Percentiles rank a stretch among this genome's conserved stretches.
Conservation (phyloP, 768 basidiomycete species). For the Crucibulum laeve region DNA sequence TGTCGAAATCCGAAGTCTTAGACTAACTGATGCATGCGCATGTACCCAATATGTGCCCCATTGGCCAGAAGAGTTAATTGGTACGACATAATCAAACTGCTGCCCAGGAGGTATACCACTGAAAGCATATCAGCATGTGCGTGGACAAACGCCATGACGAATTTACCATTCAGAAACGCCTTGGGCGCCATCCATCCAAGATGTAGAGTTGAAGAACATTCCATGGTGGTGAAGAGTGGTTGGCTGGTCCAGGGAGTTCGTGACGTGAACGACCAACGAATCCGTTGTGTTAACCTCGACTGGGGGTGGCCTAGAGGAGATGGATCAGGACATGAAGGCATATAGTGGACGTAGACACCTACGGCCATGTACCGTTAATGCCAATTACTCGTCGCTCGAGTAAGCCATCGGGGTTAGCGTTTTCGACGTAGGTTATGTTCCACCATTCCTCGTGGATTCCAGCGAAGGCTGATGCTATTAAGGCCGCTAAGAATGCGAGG, state of each 20-base stretch:
- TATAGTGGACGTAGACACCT: constrained; percentile 20
- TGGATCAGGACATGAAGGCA: constrained; percentile 3
- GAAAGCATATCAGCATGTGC: background rate
- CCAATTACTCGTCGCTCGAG: constrained; percentile 75
- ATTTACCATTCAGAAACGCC: constrained; percentile 79
- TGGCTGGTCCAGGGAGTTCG: constrained; percentile 63
- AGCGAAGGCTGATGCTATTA: constrained; percentile 44
- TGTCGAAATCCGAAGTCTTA: background rate
- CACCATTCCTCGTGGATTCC: constrained; percentile 78
- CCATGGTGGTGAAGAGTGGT: constrained; percentile 89
- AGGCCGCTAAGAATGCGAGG: constrained; percentile 24
- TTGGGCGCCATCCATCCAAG: constrained; percentile 88
- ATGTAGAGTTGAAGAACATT: constrained; percentile 86
- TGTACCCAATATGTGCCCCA: constrained; percentile 85
- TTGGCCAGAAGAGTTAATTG: constrained; percentile 63
- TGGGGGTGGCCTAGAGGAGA: constrained; percentile 65
- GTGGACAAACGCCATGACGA: background rate
- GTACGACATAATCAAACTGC: constrained; percentile 71
- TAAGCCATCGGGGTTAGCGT: constrained; percentile 83
- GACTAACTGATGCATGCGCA: constrained; percentile 51
- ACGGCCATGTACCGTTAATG: constrained; percentile 94
- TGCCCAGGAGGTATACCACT: constrained; percentile 78
- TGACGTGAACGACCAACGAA: constrained; percentile 70
- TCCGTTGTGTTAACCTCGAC: constrained; percentile 70
- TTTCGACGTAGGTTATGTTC: constrained; percentile 82